Conservation (phyloP, 345 rosid genomes). For the Fremontodendron californicum region DNA sequence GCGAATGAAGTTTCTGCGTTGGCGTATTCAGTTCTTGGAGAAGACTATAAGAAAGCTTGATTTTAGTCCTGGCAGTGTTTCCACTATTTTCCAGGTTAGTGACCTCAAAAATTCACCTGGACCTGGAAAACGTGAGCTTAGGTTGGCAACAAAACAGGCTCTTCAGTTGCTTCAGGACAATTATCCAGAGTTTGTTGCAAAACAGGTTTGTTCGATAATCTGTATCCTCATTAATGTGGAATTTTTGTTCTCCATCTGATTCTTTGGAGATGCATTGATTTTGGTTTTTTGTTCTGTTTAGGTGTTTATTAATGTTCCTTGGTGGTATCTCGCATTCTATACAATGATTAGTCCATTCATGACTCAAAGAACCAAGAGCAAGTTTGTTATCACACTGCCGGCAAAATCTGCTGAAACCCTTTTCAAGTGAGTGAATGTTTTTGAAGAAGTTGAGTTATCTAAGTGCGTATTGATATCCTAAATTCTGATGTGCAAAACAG, state of each 20-base stretch:
- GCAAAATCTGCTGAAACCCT: conserved; percentile 62
- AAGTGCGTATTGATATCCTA: not conserved
- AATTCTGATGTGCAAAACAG: conserved; percentile 29
- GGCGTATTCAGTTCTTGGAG: conserved; percentile 93
- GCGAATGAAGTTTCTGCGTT: conserved; percentile 59
- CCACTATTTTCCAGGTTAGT: conserved; percentile 73
- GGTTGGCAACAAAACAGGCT: conserved; percentile 82
- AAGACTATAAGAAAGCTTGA: conserved; percentile 83
- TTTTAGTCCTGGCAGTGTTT: conserved; percentile 67
- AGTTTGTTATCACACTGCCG: conserved; percentile 61
- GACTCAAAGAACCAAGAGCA: conserved; percentile 73
- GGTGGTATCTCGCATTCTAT: conserved; percentile 70
- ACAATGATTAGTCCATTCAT: conserved; percentile 68
- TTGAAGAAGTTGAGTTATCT: not conserved
- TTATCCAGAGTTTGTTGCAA: conserved; percentile 92
- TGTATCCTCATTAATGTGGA: not conserved
- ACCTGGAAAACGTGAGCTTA: conserved; percentile 72
- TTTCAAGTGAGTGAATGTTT: conserved; percentile 53
- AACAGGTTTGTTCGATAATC: conserved; percentile 48
- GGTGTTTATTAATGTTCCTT: conserved; percentile 77
- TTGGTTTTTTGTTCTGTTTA: conserved; percentile 19
- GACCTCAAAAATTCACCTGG: conserved; percentile 91
- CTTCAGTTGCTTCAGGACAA: conserved; percentile 86
- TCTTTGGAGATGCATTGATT: not conserved
- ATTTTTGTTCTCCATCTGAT: not conserved